These are phyloP conservation scores for Podospora didyma DNA, from an alignment of 495 filamentous ascomycete species.

Conservation along the genomic window DNA sequence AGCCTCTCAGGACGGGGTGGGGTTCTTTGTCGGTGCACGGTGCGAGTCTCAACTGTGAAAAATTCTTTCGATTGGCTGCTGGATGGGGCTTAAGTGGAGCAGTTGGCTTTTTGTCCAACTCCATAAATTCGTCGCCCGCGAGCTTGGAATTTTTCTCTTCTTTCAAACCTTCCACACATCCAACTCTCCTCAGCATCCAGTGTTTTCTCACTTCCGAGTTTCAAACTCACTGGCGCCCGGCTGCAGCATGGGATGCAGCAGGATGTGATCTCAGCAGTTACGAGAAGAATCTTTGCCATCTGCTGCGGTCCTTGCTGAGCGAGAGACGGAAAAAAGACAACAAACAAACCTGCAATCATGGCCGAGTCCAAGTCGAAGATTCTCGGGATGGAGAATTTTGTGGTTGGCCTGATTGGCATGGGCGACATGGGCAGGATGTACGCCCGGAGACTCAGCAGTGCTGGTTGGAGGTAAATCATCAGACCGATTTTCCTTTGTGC, in stretches of 20 bases:
- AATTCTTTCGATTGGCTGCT: background rate
- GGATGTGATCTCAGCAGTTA: conserved; percentile 7
- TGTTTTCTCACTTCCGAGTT: background rate
- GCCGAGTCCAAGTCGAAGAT: background rate
- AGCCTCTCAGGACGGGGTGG: background rate
- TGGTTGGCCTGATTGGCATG: conserved; percentile 95
- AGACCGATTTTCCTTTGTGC: conserved; percentile 2
- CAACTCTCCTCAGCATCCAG: background rate
- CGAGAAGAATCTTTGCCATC: background rate
- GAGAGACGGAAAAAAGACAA: too few species aligned
- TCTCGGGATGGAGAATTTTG: conserved; percentile 55
- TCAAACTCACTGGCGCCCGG: background rate
- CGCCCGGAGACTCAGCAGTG: conserved; percentile 74
- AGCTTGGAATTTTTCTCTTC: conserved; percentile 9
- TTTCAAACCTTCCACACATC: conserved; percentile 4
- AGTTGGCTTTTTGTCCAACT: background rate
- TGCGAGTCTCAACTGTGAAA: background rate
- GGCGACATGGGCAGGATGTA: conserved; percentile 99
- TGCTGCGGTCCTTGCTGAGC: background rate
- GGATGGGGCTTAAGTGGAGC: conserved; percentile 7
- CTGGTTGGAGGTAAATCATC: conserved; percentile 85
- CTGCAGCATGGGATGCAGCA: conserved; percentile 1
- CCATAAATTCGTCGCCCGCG: conserved; percentile 1
- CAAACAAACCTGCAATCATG: too few species aligned
- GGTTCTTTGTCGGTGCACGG: conserved; percentile 2